Conservation (phyloP, 2,329 filamentous ascomycete species). For the Aureobasidium zeae region DNA sequence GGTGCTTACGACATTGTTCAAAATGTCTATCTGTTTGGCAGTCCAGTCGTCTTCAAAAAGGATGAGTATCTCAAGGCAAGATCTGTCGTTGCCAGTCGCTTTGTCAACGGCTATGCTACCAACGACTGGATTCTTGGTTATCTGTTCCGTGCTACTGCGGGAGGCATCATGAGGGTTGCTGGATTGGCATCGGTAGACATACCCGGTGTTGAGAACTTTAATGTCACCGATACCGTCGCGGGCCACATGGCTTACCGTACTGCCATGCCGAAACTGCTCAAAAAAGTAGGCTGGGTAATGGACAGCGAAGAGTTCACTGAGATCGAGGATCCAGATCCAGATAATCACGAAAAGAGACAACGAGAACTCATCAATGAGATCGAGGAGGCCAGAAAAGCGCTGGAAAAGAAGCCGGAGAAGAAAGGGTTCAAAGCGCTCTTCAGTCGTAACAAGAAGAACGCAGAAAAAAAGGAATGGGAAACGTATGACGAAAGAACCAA, state of each 20-base stretch:
- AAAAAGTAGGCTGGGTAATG: constrained; percentile 82
- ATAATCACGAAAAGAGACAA: constrained; percentile 79
- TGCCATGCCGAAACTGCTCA: constrained; percentile 79
- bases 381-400: constrained; percentile 79
- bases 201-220: constrained; percentile 75
- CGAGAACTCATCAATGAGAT: constrained; percentile 93
- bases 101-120: constrained; percentile 86
- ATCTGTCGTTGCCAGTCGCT: constrained; percentile 81
- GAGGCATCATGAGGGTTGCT: constrained; percentile 80
- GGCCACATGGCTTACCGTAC: constrained; percentile 94
- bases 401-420: constrained; percentile 68
- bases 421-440: constrained; percentile 65
- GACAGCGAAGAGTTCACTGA: constrained; percentile 91
- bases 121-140: constrained; percentile 97
- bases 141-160: constrained; percentile 86
- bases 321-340: constrained; percentile 94
- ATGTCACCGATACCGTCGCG: constrained; percentile 73
- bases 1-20: constrained; percentile 82
- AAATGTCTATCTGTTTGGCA: constrained; percentile 91
- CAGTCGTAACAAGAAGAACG: constrained; percentile 66
- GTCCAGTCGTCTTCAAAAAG: constrained; percentile 80
- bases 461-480: constrained; percentile 83
- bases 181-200: constrained; percentile 73
- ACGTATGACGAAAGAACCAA: constrained; percentile 68
- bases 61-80: constrained; percentile 78